These are phyloP conservation scores for Xylaria venustula DNA, from an alignment of 495 filamentous ascomycete genomes.

Conservation along the genomic window DNA sequence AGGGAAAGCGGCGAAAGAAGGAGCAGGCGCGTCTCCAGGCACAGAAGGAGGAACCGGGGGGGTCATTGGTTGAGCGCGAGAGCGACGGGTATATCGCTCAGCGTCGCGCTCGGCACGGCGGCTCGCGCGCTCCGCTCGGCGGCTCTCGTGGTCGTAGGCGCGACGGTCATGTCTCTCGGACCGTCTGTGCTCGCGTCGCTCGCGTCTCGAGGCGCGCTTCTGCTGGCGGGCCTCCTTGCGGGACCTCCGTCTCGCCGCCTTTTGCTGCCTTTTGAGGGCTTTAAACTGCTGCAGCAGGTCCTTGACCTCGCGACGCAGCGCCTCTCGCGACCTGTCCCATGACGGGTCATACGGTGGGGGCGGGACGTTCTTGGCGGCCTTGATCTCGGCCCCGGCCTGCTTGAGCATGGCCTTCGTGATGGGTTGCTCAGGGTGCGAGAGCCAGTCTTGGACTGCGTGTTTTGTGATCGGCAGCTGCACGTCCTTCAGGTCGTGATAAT, in stretches of 20 bases:
- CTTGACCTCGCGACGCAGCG: constrained; percentile 39
- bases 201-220: constrained; percentile 24
- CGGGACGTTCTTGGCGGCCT: constrained; percentile 32
- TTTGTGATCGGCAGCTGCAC: constrained; percentile 39
- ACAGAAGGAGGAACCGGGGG: neutral
- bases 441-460: constrained; percentile 36
- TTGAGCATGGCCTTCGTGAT: constrained; percentile 43
- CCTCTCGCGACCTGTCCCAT: constrained; percentile 22
- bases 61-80: neutral
- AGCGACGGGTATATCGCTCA: constrained; percentile 17
- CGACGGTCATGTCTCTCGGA: constrained; percentile 33
- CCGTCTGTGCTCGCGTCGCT: constrained; percentile 23
- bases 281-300: constrained; percentile 39
- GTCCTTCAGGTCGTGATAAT: constrained; percentile 43
- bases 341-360: constrained; percentile 5
- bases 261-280: constrained; percentile 41
- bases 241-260: neutral
- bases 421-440: constrained; percentile 41
- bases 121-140: neutral
- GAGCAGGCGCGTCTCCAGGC: too few relatives aligned
- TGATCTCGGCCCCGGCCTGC: constrained; percentile 35
- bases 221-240: constrained; percentile 20
- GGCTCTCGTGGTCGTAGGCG: constrained; percentile 24
- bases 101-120: constrained; percentile 24
- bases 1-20: neutral